Base-by-base conservation (phyloP, 2,329 filamentous ascomycete species). In the Cladosporium sp. region DNA sequence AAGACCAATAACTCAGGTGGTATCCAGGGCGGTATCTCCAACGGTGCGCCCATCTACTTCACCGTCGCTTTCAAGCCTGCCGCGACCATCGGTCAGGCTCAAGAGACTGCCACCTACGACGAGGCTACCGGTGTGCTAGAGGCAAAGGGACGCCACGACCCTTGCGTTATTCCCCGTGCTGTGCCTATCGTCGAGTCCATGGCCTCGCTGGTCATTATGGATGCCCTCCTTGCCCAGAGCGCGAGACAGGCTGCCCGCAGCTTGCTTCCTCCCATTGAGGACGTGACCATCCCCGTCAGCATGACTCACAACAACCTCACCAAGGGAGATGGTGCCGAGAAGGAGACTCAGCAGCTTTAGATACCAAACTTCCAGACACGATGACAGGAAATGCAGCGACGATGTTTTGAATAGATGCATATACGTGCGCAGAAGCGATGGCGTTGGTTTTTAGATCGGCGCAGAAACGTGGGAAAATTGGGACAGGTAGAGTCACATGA, bases 1-100 rank as follows among this genome's bases (percentile, higher is more conserved):
- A 91, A 90, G 82, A 97, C 94, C 28, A 98, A 98, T 83, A 93
- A 97, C 83, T 94, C 90, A 2, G 94, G 94, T 14, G 95, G 94
- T 69, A 92, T 98, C 71, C 94, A 98, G 81, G 95, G 94, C 51
- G 94, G 94, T 61, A 98, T 98, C 79, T 90, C 91, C 59, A 98
- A 98, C 79, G 95, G 94, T 65, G 91, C 92, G 43, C 90, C 89
- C 66, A 92, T 98, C 81, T 98, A 95, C 85, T 98, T 98, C 86
- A 88, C 91, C 59, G 89, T 97, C 5, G 93, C 88, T 18, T 98
- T 98, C 87, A 98, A 98, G 85, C 91, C 94, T 11, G 89, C 94
- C 2, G 93, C 94, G 32, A 98, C 95, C 3, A 98, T 98, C 75
- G 90, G 91, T 54, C 90, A 94, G 80, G 90, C 91, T 51, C 94